Conservation (phyloP, 2,329 filamentous ascomycete species). For the Ceratocystis albifundus region DNA sequence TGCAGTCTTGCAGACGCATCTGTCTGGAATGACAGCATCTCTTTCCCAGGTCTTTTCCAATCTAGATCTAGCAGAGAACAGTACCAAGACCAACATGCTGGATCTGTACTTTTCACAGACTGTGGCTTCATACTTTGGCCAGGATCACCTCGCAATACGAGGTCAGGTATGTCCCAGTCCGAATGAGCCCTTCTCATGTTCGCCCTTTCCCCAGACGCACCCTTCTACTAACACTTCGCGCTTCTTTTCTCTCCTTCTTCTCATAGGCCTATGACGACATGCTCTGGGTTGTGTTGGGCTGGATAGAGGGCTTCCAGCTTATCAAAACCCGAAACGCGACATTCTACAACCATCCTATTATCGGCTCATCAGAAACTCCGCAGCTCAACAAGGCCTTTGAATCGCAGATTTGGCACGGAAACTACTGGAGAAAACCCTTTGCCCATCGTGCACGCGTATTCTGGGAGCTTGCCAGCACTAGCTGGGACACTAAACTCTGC, state of each 20-base stretch:
- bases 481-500: conserved; percentile 75
- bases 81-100: conserved; percentile 62
- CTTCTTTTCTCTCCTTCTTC: not conserved
- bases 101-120: conserved; percentile 70
- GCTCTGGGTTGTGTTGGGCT: conserved; percentile 86
- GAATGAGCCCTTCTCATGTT: not conserved
- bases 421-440: conserved; percentile 62
- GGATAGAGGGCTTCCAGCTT: conserved; percentile 74
- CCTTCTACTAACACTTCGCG: conserved; percentile 17
- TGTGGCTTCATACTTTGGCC: conserved; percentile 71
- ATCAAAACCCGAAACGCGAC: conserved; percentile 55
- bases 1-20: conserved; percentile 68
- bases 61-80: conserved; percentile 33
- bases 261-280: conserved; percentile 80
- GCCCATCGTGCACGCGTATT: conserved; percentile 75
- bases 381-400: conserved; percentile 30
- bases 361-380: conserved; percentile 25
- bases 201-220: not conserved
- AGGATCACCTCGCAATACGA: conserved; percentile 63
- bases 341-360: conserved; percentile 40
- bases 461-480: conserved; percentile 65
- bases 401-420: conserved; percentile 58
- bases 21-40: conserved; percentile 62
- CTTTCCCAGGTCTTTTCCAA: conserved; percentile 49
- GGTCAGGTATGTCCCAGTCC: conserved; percentile 35